Evolutionary conservation across 345 rosid species (phyloP), one percentile per base, ranked within the genome.

Genomic region (Populus alba): DNA sequence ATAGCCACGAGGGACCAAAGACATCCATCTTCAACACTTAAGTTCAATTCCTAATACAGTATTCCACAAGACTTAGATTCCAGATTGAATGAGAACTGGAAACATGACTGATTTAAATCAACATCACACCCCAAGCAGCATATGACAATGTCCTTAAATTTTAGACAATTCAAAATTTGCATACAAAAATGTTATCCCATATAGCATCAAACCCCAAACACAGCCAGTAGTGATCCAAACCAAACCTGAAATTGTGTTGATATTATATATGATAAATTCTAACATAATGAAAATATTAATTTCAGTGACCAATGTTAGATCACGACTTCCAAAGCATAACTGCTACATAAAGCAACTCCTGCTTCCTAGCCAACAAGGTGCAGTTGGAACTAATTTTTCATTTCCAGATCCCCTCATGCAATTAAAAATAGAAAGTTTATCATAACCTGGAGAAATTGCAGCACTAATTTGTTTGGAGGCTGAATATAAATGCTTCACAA

Each of bases 381-480:
- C 0, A 41, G 12, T 41, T 41, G 45, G 45, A 41, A 8, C 45
- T 41, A 41, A 33, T 72, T 73, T 38, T 72, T 72, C 18, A 70
- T 66, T 51, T 81, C 68, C 45, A 38, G 53, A 79, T 49, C 59
- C 35, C 38, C 68, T 49, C 11, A 18, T 65, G 17, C 69, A 79
- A 78, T 67, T 15, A 81, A 55, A 65, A 31, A 75, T 22, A 13
- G 38, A 61, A 31, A 5, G 18, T 33, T 9, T 41, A 41, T 41
- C 45, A 29, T 77, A 75, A 91, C 95, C 95, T 84, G 93, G 92
- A 78, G 95, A 90, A 79, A 91, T 79, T 3, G 93, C 95, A 51
- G 93, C 82, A 81, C 93, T 90, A n/a, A 91, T 91, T 80, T 91
- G 93, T 79, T 91, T 91, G 67, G 92, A 90, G 45, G 95, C 93